Evolutionary conservation across 2,329 filamentous ascomycete genomes (phyloP).

Genomic region (Zymoseptoria brevis): DNA sequence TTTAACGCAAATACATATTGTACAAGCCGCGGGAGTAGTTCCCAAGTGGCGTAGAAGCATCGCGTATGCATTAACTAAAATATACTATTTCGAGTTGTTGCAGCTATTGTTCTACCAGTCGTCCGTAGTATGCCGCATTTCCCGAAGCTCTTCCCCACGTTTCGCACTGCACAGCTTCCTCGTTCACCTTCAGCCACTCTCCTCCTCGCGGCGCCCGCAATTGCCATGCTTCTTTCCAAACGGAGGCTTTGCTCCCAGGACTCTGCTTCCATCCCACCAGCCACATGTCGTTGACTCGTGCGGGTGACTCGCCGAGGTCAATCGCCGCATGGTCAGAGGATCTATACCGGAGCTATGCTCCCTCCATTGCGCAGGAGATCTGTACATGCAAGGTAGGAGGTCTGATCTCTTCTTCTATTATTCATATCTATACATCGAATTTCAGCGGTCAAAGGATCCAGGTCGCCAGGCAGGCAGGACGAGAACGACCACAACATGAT

Average conservation of each 20-base stretch:
- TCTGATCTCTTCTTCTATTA: neutral
- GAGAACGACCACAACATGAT: constrained; percentile 15
- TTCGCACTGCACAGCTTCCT: neutral
- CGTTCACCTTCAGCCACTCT: neutral
- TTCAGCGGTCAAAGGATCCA: neutral
- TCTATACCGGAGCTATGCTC: neutral
- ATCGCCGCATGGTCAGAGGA: neutral
- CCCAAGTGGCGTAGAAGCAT: no score
- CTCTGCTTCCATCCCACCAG: neutral
- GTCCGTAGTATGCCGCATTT: neutral
- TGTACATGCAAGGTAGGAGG: neutral
- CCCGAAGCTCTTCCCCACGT: neutral
- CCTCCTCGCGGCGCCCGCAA: no score
- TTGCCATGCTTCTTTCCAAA: neutral
- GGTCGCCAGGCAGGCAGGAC: neutral
- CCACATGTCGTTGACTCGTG: neutral
- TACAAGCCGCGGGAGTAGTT: no score
- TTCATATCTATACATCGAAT: neutral
- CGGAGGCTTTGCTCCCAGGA: neutral
- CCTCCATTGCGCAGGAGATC: neutral
- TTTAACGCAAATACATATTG: no score
- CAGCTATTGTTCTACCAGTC: no score
- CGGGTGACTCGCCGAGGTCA: neutral
- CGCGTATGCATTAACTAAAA: no score
- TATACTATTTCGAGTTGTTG: no score